Percentiles rank a stretch among this genome's conserved stretches.
Evolutionary conservation across 2,329 filamentous ascomycete species (phyloP).

Genomic region (Beauveria pseudobassiana): DNA sequence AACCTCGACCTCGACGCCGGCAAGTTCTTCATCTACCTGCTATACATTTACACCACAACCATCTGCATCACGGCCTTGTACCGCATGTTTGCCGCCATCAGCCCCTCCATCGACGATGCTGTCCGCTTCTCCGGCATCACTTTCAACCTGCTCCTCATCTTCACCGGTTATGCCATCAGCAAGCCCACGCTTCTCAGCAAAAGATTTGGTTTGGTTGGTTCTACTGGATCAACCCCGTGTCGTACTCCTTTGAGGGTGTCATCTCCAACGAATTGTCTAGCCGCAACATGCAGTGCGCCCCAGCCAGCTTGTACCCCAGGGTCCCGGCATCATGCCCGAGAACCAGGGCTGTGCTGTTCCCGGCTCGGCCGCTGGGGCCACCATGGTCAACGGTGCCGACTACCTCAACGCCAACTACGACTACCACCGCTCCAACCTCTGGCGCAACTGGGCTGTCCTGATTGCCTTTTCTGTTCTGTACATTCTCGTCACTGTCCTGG

Average conservation of each 20-base stretch:
- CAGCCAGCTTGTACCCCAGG: slow-evolving; percentile 38
- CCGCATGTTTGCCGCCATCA: slow-evolving; percentile 49
- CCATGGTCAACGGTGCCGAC: slow-evolving; percentile 40
- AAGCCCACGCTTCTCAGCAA: slow-evolving; percentile 43
- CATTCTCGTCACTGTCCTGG: slow-evolving; percentile 60
- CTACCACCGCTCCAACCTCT: slow-evolving; percentile 49
- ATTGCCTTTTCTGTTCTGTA: slow-evolving; percentile 68
- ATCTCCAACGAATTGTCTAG: slow-evolving; percentile 47
- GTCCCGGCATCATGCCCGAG: slow-evolving; percentile 29
- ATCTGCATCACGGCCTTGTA: slow-evolving; percentile 50
- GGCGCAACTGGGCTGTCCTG: slow-evolving; percentile 68
- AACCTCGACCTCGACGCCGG: slow-evolving; percentile 57
- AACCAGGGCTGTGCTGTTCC: slow-evolving; percentile 49
- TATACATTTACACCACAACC: slow-evolving; percentile 51
- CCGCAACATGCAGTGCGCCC: slow-evolving; percentile 42
- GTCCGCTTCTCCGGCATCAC: slow-evolving; percentile 48
- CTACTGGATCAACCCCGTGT: slow-evolving; percentile 55
- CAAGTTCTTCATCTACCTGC: slow-evolving; percentile 58
- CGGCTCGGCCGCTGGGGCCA: slow-evolving; percentile 42
- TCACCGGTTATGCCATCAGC: slow-evolving; percentile 55
- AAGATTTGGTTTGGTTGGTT: slow-evolving; percentile 69
- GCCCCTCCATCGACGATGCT: slow-evolving; percentile 54
- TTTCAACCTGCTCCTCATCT: slow-evolving; percentile 56
- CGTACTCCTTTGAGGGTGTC: slow-evolving; percentile 58
- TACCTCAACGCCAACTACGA: slow-evolving; percentile 46